Percentiles rank a stretch among this genome's conserved stretches.
phyloP scores from a whole-genome alignment of 306 rosid species.

The Boehmeria nivea region DNA sequence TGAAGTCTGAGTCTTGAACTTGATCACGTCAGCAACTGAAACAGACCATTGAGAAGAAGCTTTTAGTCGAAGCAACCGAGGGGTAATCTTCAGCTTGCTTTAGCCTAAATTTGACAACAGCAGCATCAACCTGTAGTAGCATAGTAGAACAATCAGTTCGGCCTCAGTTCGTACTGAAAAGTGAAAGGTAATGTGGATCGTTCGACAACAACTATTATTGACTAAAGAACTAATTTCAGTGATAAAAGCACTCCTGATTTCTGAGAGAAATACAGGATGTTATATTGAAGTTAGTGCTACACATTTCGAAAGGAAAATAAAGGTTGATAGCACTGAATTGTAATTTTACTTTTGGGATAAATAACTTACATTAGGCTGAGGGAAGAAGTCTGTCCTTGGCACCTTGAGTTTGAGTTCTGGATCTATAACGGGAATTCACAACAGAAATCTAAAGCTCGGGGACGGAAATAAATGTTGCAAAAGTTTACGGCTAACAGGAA shows the following conservation, averaged over 20 bases:
- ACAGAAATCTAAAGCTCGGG: slow-evolving; percentile 8
- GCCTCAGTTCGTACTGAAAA: not conserved
- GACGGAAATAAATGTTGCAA: not conserved
- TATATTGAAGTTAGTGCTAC: too few relatives aligned
- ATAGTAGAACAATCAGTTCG: slow-evolving; percentile 21
- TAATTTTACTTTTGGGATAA: slow-evolving; percentile 3
- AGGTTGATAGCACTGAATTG: slow-evolving; percentile 1
- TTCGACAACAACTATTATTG: too few relatives aligned
- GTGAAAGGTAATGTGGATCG: too few relatives aligned
- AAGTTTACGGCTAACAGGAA: too few relatives aligned
- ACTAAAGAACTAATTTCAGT: too few relatives aligned
- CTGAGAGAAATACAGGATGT: too few relatives aligned
- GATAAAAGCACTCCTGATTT: too few relatives aligned
- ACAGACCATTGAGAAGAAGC: slow-evolving; percentile 85
- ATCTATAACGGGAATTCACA: slow-evolving; percentile 45
- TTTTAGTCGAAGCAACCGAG: slow-evolving; percentile 59
- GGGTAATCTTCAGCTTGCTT: slow-evolving; percentile 63
- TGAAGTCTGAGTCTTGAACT: not conserved
- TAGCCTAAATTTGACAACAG: slow-evolving; percentile 75
- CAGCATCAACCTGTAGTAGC: slow-evolving; percentile 87
- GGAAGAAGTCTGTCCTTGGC: slow-evolving; percentile 73
- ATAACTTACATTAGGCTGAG: slow-evolving; percentile 83
- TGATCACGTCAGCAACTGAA: slow-evolving; percentile 2
- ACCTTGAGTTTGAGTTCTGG: slow-evolving; percentile 67
- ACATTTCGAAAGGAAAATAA: slow-evolving; percentile 12